Base-by-base conservation (phyloP, 257 asterid species). In the Solanum habrochaites region DNA sequence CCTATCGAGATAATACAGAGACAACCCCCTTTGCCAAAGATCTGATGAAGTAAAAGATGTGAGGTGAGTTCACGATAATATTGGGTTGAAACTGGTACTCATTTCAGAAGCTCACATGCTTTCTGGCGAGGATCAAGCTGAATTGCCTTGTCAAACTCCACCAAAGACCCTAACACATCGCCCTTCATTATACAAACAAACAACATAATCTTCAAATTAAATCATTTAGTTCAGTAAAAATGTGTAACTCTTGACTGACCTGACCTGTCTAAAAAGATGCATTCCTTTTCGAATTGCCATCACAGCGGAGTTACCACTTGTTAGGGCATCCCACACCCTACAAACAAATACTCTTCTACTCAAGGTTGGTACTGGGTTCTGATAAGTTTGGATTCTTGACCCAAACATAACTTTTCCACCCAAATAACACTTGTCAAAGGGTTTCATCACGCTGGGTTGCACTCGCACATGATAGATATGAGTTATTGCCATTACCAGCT, bases 21-120 rank as follows among this genome's bases (percentile, higher is more conserved):
- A 90, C 84, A 96, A 91, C 8, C 99, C 99, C 91, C 98, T 95
- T 91, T 96, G 99, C 99, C 98, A 96, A 86, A 94, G 96, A 94
- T 94, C 99, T 96, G 98, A 89, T 52, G 62, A 52, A 89, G 86
- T 89, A 88, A 87, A 60, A 64, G 23, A 82, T 47, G 45, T 66
- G 84, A 56, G 64, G 64, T 56, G n/a, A 56, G 64, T 56, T 56
- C 25, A 56, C 3, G 11, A 56, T 56, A 56, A 56, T 56, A 56
- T 20, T 56, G 64, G 4, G 25, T 56, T 56, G 64, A 56, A 56
- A 56, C 20, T 56, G 25, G 64, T 56, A 56, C 7, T 37, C 39
- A 37, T 56, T 56, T 56, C 64, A 56, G 85, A 90, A 82, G 81
- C 96, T 93, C 90, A 96, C 98, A 92, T 86, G 94, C 95, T 90